Base-by-base conservation (phyloP, 192 early-diverging fungal species). In the Jimgerdemannia flammicorona region DNA sequence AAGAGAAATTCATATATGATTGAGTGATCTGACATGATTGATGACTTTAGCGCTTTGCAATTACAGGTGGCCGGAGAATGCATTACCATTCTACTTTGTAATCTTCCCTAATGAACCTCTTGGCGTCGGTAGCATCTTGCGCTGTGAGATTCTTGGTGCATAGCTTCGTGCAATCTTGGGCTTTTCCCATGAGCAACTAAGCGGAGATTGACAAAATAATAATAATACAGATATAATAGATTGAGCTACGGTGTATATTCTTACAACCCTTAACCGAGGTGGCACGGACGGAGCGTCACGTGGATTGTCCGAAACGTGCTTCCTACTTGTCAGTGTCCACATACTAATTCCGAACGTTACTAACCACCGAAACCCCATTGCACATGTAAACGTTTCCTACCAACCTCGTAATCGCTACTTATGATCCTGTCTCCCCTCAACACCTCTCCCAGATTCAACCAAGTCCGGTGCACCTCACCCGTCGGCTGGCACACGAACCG, bases 371-470 rank as follows among this genome's bases (percentile, higher is more conserved):
- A 29, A 29, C 29, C 1, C 29, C 29, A 29, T 29, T 29, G 29
- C 29, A 29, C 29, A 0, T 29, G 29, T 29, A 29, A 29, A 29
- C 29, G 29, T 29, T 29, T 29, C 29, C 29, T 29, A 29, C 29
- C 29, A 29, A 29, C 29, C 29, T 29, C 29, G 29, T 29, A 29
- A 0, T 29, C 29, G 29, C 29, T 29, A 29, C 29, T 29, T 29
- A 29, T 29, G 40, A 90, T 92, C 9, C 91, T 86, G 80, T 94
- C 93, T 8, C 93, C 93, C 40, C 90, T 82, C 67, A 94, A 75
- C 14, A 92, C 91, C 70, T 93, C 87, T 67, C 92, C 91, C 59
- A 92, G 79, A 79, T 82, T 82, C 39, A 86, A 71, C 29, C 29
- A 29, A 29, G 29, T 29, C 81, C 81, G 83, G 54, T 73, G 75